Percentiles rank a stretch among this genome's conserved stretches.
These are phyloP conservation scores for Podaxis pistillaris DNA, from an alignment of 768 basidiomycete genomes.

Conservation along the genomic window DNA sequence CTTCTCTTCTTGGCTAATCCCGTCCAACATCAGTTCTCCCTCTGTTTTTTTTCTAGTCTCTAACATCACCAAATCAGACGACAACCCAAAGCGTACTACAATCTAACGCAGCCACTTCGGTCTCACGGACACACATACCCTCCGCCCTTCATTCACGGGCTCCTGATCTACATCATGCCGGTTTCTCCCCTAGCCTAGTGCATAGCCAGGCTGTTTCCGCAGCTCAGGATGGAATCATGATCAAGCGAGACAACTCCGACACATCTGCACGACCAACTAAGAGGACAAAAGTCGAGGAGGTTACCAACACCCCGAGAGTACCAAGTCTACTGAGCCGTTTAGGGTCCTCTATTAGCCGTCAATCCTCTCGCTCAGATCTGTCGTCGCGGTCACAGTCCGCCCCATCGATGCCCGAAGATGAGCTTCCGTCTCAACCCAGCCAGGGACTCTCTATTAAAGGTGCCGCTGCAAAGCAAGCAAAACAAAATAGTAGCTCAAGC, in stretches of 20 bases:
- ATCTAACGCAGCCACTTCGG: not conserved
- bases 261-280: conserved; percentile 9
- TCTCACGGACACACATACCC: not conserved
- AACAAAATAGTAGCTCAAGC: not conserved
- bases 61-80: conserved; percentile 1
- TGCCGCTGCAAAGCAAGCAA: conserved; percentile 14
- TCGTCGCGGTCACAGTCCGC: not conserved
- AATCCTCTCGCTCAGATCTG: conserved; percentile 11
- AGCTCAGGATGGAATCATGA: not conserved
- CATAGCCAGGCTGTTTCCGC: not conserved
- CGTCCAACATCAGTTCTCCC: conserved; percentile 10
- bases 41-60: conserved; percentile 10
- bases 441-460: conserved; percentile 21
- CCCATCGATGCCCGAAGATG: conserved; percentile 2
- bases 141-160: not conserved
- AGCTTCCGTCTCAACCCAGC: not conserved
- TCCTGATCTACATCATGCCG: not conserved
- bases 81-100: not conserved
- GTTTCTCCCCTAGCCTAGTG: not conserved
- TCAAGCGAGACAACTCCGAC: conserved; percentile 1
- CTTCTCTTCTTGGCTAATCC: conserved; percentile 20
- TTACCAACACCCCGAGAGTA: not conserved
- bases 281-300: conserved; percentile 11
- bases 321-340: conserved; percentile 17
- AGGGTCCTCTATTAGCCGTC: conserved; percentile 7